Evolutionary conservation across 2,329 filamentous ascomycete genomes (phyloP), one percentile per base, ranked within the genome.

Genomic region (Ceratocystis huliohia): DNA sequence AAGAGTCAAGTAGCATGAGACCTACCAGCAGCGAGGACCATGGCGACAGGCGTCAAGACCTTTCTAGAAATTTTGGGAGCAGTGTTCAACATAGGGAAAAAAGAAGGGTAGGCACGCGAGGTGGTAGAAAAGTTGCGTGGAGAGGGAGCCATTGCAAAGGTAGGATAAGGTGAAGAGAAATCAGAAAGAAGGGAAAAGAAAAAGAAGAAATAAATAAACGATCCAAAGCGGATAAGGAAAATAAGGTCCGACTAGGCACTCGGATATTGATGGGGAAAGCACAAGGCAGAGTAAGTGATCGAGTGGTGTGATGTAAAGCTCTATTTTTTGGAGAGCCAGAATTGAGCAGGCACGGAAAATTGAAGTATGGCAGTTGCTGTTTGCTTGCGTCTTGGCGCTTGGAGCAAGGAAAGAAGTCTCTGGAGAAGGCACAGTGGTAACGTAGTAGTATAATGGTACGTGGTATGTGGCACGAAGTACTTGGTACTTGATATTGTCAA

Each of bases 11-110:
- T 30, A 41, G 5, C 10, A 50, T 6, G 2, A 67, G 57, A 70
- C 69, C 65, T 68, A 72, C 74, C 74, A 62, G 75, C 73, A 62
- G 73, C 70, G 3, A 73, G 72, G 50, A 73, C 73, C 45, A 72
- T 70, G 37, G 72, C 72, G 22, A 73, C 73, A 0, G 73, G 74
- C 13, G 70, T 65, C 44, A 72, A 70, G 66, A 73, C 70, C 53
- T 56, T 67, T 13, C 63, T 63, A 46, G 67, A 48, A n/a, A 66
- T 25, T 28, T 62, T 61, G 63, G 63, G 53, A 20, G 65, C 57
- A 61, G 48, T 71, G 69, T 73, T 72, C 41, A 74, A 68, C 17
- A 69, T 69, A 17, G 73, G 72, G 22, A 73, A 70, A 65, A 73
- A 71, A 28, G 71, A 70, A 53, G 73, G 73, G 66, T 73, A 69